Conservation (phyloP, 805 yeast species). For the Sugiyamaella boreocaroliniensis region DNA sequence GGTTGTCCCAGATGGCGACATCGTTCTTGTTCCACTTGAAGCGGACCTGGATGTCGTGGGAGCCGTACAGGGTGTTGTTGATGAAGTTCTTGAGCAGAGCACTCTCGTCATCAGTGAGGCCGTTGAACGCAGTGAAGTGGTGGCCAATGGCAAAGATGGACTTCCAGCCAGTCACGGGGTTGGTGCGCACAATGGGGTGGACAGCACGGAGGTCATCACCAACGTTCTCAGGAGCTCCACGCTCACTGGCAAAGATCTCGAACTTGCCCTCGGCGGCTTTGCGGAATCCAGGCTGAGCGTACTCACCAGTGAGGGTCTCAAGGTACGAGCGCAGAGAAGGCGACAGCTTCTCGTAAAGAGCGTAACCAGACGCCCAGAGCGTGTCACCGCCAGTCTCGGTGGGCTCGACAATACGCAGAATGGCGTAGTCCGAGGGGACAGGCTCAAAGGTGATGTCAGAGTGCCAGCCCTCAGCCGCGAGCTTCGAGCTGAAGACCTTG, state of each 20-base stretch:
- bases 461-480: conserved; percentile 48
- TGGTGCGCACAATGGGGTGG: conserved; percentile 56
- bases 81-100: conserved; percentile 53
- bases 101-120: conserved; percentile 66
- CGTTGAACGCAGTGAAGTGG: conserved; percentile 56
- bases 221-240: conserved; percentile 32
- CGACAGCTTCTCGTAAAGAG: conserved; percentile 48
- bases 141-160: conserved; percentile 48
- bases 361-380: conserved; percentile 48
- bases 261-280: conserved; percentile 24
- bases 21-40: conserved; percentile 48
- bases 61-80: conserved; percentile 30
- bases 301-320: conserved; percentile 55
- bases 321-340: conserved; percentile 42
- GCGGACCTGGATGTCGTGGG: conserved; percentile 42
- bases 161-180: conserved; percentile 61
- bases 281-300: conserved; percentile 41
- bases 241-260: conserved; percentile 47
- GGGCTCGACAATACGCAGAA: conserved; percentile 55
- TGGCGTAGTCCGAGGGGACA: conserved; percentile 67
- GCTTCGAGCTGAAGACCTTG: conserved; percentile 13
- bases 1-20: conserved; percentile 57
- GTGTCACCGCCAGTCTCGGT: conserved; percentile 54
- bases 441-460: conserved; percentile 70
- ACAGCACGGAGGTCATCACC: conserved; percentile 36